These are phyloP conservation scores for Iris pallida DNA, from an alignment of 116 monocot genomes.

Conservation along the genomic window DNA sequence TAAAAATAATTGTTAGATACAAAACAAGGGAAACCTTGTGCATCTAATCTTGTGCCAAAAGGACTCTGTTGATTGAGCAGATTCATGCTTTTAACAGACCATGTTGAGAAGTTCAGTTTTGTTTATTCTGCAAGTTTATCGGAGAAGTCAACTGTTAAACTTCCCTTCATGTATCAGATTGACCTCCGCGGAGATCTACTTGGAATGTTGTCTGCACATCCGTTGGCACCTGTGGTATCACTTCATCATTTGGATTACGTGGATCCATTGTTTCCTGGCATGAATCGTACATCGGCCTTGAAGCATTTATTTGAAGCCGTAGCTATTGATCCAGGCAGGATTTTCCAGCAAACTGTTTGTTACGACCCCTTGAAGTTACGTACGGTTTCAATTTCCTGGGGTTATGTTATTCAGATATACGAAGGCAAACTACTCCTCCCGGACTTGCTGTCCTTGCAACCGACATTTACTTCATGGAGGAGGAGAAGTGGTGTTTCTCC, in stretches of 20 bases:
- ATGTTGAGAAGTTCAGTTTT: no score
- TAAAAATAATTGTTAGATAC: no score
- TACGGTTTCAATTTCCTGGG: conserved; percentile 64
- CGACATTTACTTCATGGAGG: conserved; percentile 61
- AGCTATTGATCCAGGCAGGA: conserved; percentile 38
- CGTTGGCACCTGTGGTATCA: conserved; percentile 52
- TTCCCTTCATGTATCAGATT: conserved; percentile 24
- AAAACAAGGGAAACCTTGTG: no score
- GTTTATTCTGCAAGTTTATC: no score
- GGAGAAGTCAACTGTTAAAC: no score
- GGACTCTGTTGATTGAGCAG: no score
- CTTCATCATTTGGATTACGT: conserved; percentile 75
- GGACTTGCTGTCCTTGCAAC: conserved; percentile 47
- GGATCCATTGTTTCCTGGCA: conserved; percentile 61
- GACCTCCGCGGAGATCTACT: conserved; percentile 65
- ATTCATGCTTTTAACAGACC: no score
- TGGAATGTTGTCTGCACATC: conserved; percentile 61
- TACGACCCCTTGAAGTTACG: conserved; percentile 28
- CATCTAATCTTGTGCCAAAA: no score
- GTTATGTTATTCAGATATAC: conserved; percentile 56
- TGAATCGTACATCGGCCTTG: conserved; percentile 27
- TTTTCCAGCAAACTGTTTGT: conserved; percentile 64
- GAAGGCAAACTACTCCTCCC: conserved; percentile 47
- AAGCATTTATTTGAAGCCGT: conserved; percentile 43
- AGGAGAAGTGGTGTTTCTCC: conserved; percentile 23